These are phyloP conservation scores for Sphaerostilbella broomeana DNA, from an alignment of 2,329 filamentous ascomycete genomes.

Conservation along the genomic window DNA sequence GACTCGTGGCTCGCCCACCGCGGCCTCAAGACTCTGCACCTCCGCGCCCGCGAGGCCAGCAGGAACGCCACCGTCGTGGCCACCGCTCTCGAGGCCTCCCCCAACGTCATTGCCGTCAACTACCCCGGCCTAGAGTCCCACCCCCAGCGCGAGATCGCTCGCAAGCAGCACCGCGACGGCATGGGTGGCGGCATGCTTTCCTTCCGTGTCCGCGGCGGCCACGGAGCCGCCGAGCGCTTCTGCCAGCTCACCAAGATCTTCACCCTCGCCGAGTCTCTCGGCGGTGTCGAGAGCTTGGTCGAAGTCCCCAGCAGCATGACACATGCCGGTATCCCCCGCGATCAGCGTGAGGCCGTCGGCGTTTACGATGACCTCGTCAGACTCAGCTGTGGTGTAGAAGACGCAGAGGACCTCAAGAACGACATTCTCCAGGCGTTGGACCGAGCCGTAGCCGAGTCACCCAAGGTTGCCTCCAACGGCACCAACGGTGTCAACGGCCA, in stretches of 20 bases:
- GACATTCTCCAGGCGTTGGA: slow-evolving; percentile 82
- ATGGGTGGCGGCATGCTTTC: slow-evolving; percentile 97
- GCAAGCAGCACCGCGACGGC: slow-evolving; percentile 87
- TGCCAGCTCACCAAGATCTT: slow-evolving; percentile 86
- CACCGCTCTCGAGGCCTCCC: slow-evolving; percentile 66
- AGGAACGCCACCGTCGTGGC: slow-evolving; percentile 76
- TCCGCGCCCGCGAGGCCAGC: slow-evolving; percentile 79
- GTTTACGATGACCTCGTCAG: slow-evolving; percentile 93
- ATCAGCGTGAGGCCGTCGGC: slow-evolving; percentile 83
- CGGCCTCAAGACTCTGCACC: slow-evolving; percentile 91
- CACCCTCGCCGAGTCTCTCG: slow-evolving; percentile 85
- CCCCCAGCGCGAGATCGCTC: slow-evolving; percentile 74
- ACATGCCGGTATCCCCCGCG: slow-evolving; percentile 86
- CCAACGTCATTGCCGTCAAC: slow-evolving; percentile 83
- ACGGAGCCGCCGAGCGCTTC: slow-evolving; percentile 81
- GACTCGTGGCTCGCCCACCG: slow-evolving; percentile 98
- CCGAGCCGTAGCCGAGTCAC: slow-evolving; percentile 53
- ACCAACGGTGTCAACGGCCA: slow-evolving; percentile 18
- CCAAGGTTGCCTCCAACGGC: slow-evolving; percentile 23
- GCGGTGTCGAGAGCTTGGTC: slow-evolving; percentile 84
- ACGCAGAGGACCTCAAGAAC: slow-evolving; percentile 71
- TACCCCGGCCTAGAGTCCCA: slow-evolving; percentile 90
- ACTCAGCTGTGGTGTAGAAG: slow-evolving; percentile 91
- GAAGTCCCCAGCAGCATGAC: slow-evolving; percentile 96
- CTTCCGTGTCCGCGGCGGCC: slow-evolving; percentile 86